Conservation (phyloP, 2,329 filamentous ascomycete species). For the Aureobasidium sp. region DNA sequence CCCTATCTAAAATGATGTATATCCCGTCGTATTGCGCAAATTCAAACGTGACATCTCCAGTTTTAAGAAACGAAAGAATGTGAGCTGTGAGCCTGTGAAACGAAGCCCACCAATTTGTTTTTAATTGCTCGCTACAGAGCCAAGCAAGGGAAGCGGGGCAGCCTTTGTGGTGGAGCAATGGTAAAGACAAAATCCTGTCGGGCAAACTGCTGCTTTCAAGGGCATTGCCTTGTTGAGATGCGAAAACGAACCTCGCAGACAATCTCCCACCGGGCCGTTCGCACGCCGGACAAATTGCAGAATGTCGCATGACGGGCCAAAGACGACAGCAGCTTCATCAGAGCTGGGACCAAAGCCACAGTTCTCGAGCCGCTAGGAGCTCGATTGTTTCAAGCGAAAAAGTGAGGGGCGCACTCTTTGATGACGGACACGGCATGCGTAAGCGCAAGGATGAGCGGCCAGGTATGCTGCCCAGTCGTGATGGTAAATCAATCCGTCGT, state of each 20-base stretch:
- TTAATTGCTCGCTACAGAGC: slow-evolving; percentile 7
- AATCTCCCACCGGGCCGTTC: background rate
- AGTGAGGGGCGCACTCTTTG: slow-evolving; percentile 7
- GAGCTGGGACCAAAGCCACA: background rate
- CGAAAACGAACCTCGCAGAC: background rate
- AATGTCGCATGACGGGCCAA: background rate
- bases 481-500: slow-evolving; percentile 7
- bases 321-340: background rate
- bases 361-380: slow-evolving; percentile 1
- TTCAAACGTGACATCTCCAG: slow-evolving; percentile 9
- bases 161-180: background rate
- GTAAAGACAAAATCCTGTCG: background rate
- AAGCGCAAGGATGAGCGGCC: slow-evolving; percentile 6
- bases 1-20: slow-evolving; percentile 6
- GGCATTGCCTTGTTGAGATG: background rate
- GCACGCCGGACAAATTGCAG: background rate
- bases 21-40: slow-evolving; percentile 1
- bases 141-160: slow-evolving; percentile 11
- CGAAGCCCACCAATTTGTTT: slow-evolving; percentile 3
- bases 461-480: slow-evolving; percentile 8
- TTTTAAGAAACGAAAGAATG: slow-evolving; percentile 9
- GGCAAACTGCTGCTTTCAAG: background rate
- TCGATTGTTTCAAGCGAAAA: slow-evolving; percentile 8
- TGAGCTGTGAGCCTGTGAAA: slow-evolving; percentile 11
- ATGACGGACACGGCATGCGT: slow-evolving; percentile 10